These are phyloP conservation scores for Cyclotella choctawhatcheeana DNA, from an alignment of 108 stramenopile species.

Conservation along the genomic window DNA sequence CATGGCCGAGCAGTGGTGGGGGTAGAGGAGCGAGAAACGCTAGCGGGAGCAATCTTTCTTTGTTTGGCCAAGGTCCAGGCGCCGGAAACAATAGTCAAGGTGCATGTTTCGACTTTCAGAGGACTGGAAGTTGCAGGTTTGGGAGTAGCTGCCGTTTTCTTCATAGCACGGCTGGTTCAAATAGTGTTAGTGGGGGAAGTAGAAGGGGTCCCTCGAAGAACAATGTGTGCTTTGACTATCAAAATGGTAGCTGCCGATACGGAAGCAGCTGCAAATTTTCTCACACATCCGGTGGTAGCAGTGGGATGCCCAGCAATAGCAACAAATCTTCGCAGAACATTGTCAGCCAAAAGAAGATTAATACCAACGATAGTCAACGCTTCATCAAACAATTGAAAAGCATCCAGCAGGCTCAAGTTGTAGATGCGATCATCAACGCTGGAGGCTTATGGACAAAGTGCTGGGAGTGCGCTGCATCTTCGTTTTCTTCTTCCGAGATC, in stretches of 20 bases:
- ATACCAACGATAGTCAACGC: slow-evolving; percentile 7
- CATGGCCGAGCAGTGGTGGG: neutral
- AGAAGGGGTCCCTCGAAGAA: neutral
- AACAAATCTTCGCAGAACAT: neutral
- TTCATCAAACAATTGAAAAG: slow-evolving; percentile 31
- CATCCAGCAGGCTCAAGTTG: slow-evolving; percentile 17
- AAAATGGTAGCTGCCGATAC: slow-evolving; percentile 1
- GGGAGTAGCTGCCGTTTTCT: slow-evolving; percentile 31
- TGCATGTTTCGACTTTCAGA: slow-evolving; percentile 30
- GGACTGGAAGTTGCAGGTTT: slow-evolving; percentile 19
- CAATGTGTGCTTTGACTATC: slow-evolving; percentile 2
- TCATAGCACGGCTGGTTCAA: slow-evolving; percentile 12
- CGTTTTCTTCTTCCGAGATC: neutral
- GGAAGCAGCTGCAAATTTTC: slow-evolving; percentile 8
- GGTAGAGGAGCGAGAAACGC: neutral
- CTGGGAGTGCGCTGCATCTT: slow-evolving; percentile 22
- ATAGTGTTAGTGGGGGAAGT: neutral
- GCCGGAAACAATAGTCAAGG: neutral
- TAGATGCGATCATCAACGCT: slow-evolving; percentile 7
- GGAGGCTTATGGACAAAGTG: slow-evolving; percentile 20
- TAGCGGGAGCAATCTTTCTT: neutral
- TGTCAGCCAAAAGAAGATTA: slow-evolving; percentile 9
- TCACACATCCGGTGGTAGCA: neutral
- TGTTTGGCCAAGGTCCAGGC: neutral
- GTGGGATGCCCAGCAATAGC: slow-evolving; percentile 9